Conservation (phyloP, 2,329 filamentous ascomycete genomes). For the Penicillium fuscoglaucum region DNA sequence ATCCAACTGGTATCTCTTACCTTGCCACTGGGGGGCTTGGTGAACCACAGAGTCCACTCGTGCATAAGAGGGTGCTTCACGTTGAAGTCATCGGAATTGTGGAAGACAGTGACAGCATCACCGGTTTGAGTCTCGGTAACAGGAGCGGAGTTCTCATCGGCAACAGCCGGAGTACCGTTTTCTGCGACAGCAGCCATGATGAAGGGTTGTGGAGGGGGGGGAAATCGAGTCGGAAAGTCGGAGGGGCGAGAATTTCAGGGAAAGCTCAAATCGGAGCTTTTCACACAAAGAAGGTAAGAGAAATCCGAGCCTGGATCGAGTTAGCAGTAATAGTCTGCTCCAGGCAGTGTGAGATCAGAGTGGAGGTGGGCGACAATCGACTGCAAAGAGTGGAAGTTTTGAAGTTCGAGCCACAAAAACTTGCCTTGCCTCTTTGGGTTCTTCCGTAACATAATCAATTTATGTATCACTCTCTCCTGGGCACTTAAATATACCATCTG, state of each 20-base stretch:
- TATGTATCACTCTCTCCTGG: conserved; percentile 2
- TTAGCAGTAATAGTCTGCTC: conserved; percentile 33
- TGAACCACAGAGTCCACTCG: conserved; percentile 99
- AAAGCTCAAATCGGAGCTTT: conserved; percentile 29
- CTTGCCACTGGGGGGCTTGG: conserved; percentile 95
- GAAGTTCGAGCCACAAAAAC: conserved; percentile 29
- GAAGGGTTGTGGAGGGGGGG: conserved; percentile 16
- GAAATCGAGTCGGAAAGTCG: conserved; percentile 14
- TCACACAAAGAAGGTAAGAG: conserved; percentile 11
- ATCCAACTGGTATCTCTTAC: conserved; percentile 49
- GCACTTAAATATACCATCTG: background rate
- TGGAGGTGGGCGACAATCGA: conserved; percentile 22
- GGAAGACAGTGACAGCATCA: conserved; percentile 89
- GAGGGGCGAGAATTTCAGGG: conserved; percentile 22
- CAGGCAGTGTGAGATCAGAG: conserved; percentile 38
- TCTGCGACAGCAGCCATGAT: conserved; percentile 42
- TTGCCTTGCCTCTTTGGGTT: conserved; percentile 28
- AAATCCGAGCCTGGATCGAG: conserved; percentile 6
- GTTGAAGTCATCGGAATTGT: conserved; percentile 98
- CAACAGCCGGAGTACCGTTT: conserved; percentile 37
- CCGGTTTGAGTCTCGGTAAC: conserved; percentile 48
- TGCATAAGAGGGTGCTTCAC: conserved; percentile 98
- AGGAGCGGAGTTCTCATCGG: conserved; percentile 58
- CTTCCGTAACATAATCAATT: conserved; percentile 21
- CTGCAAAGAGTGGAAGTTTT: conserved; percentile 34